Evolutionary conservation across 139 green algal species (phyloP), one percentile per base, ranked within the genome.

Genomic region (Penium margaritaceum): DNA sequence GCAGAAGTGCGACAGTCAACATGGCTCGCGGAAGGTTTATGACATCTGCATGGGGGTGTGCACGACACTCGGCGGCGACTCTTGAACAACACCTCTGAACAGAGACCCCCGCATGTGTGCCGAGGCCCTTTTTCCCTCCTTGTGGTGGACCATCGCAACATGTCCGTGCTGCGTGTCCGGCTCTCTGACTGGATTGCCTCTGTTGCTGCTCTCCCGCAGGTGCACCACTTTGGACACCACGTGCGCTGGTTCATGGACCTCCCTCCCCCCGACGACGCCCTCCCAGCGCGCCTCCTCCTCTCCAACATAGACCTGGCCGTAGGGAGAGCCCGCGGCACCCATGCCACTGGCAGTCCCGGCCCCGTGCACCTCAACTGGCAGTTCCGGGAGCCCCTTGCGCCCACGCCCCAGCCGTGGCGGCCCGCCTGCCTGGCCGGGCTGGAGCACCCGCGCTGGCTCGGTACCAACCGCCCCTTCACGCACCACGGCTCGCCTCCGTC

Each of bases 361-460:
- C 93, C 94, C 1, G 94, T 97, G 43, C 94, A 99, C 73, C 41
- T 99, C 30, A 99, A 99, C 82, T 85, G 74, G 51, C 86, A 95
- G 81, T 97, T 96, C 83, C 79, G 90, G 5, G 92, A 97, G 75
- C 94, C 94, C 3, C 85, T 99, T n/a, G 88, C 85, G 0, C 92
- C 91, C 0, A 43, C 78, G 32, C 14, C 47, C 38, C 43, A 80
- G 33, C 54, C 74, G 47, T 88, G 80, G 75, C 24, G 5, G 44
- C 29, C 21, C 30, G 24, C 24, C 34, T 63, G 55, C 43, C 41
- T 74, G 19, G 5, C 14, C 1, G 75, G 53, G 14, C 37, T 72
- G 51, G 24, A 60, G 3, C 32, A n/a, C 44, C 37, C 30, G 19
- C 32, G 38, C 44, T 63, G 51, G 51, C 51, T 33, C 29, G 30